Percentiles rank a stretch among this genome's conserved stretches.
Evolutionary conservation across 2,329 filamentous ascomycete species (phyloP).

Genomic region (Scopulariopsis brevicaulis): DNA sequence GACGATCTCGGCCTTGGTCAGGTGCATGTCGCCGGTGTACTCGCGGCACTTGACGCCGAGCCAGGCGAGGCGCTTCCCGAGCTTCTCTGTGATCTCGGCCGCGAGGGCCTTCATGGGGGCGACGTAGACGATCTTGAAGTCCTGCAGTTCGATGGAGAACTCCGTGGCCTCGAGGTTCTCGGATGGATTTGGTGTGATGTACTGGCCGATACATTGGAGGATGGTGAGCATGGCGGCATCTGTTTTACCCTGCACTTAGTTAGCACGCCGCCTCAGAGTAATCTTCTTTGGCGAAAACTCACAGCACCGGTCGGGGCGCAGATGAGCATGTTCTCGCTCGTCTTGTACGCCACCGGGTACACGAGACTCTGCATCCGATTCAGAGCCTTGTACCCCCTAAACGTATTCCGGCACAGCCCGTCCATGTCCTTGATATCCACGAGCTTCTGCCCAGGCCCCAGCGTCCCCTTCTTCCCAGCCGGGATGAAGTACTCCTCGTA

Average conservation of each 20-base stretch:
- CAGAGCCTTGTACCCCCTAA: slow-evolving; percentile 83
- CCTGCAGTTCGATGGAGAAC: slow-evolving; percentile 71
- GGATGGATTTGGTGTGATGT: slow-evolving; percentile 67
- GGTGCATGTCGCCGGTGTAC: slow-evolving; percentile 96
- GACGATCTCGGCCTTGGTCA: slow-evolving; percentile 92
- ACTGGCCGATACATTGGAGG: slow-evolving; percentile 79
- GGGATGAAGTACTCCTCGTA: slow-evolving; percentile 89
- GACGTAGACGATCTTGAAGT: slow-evolving; percentile 98
- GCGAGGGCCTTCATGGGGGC: slow-evolving; percentile 98
- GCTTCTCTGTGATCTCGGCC: slow-evolving; percentile 89
- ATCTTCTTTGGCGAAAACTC: slow-evolving; percentile 18
- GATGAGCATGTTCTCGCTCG: slow-evolving; percentile 96
- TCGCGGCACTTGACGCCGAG: slow-evolving; percentile 85
- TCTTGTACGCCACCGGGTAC: slow-evolving; percentile 89
- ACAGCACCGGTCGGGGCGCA: slow-evolving; percentile 91
- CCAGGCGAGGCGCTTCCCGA: slow-evolving; percentile 87
- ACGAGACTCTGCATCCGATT: slow-evolving; percentile 98
- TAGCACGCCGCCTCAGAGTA: neutral
- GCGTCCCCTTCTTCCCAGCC: slow-evolving; percentile 63
- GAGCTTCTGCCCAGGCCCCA: slow-evolving; percentile 63
- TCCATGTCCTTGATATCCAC: slow-evolving; percentile 76
- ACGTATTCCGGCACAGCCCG: slow-evolving; percentile 79
- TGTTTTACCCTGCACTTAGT: slow-evolving; percentile 62
- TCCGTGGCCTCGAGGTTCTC: slow-evolving; percentile 63
- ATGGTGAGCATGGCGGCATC: slow-evolving; percentile 97